phyloP scores from a whole-genome alignment of 306 rosid genomes.

The Gastrolobium villosum region DNA sequence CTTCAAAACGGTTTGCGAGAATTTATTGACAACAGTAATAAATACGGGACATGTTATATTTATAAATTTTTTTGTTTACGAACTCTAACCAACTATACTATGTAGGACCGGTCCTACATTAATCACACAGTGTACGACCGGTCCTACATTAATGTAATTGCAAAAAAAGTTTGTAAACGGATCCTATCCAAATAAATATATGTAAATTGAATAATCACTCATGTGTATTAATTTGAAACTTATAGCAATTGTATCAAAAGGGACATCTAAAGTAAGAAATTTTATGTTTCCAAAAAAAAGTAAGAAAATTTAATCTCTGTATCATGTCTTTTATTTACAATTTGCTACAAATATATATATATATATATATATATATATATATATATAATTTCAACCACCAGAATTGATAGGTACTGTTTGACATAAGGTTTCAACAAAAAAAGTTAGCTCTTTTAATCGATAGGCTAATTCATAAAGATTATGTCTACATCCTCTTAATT shows the following conservation, averaged over 20 bases:
- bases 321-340: not conserved
- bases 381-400: conserved; percentile 34
- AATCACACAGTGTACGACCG: too few species aligned
- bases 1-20: not conserved
- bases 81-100: too few species aligned
- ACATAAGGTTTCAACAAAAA: conserved; percentile 47
- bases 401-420: conserved; percentile 43
- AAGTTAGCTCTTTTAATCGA: conserved; percentile 6
- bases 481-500: conserved; percentile 35
- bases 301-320: not conserved
- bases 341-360: not conserved
- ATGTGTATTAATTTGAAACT: not conserved
- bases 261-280: not conserved
- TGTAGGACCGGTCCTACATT: too few species aligned
- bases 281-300: not conserved
- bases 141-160: too few species aligned
- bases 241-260: not conserved
- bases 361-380: not conserved
- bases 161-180: too few species aligned
- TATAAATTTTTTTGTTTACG: too few species aligned
- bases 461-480: conserved; percentile 8
- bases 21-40: not conserved
- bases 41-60: too few species aligned
- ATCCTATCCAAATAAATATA: not conserved
- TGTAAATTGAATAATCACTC: conserved; percentile 12